Conservation (phyloP, 2,329 filamentous ascomycete genomes). For the Paraconiothyrium brasiliense region DNA sequence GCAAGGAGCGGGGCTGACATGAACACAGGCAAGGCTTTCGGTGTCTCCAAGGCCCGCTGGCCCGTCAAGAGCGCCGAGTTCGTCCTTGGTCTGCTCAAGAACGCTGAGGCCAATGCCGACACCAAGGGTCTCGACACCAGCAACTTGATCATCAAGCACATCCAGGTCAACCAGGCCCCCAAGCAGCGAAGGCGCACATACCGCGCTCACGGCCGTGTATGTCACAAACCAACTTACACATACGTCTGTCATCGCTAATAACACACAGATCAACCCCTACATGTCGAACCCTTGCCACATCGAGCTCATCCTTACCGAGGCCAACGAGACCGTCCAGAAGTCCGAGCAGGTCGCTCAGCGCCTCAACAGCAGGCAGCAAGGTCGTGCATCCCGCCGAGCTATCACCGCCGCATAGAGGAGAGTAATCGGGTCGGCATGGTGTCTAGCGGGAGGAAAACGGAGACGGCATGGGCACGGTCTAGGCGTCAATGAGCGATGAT, state of each 20-base stretch:
- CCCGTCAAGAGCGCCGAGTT: conserved; percentile 99
- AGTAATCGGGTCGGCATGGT: conserved; percentile 25
- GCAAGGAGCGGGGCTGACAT: conserved; percentile 30
- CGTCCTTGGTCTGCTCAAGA: conserved; percentile 86
- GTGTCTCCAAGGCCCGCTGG: conserved; percentile 98
- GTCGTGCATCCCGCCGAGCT: conserved; percentile 68
- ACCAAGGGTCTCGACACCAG: conserved; percentile 74
- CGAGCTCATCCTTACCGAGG: conserved; percentile 99
- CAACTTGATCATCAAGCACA: conserved; percentile 99
- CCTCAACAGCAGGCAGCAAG: conserved; percentile 93
- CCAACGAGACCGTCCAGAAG: conserved; percentile 95
- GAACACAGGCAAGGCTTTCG: conserved; percentile 91
- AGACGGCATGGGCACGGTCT: conserved; percentile 48
- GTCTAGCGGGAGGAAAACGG: conserved; percentile 36
- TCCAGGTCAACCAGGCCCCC: conserved; percentile 99
- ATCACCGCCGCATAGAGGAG: conserved; percentile 64
- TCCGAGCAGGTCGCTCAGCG: conserved; percentile 72
- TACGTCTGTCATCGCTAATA: conserved; percentile 19
- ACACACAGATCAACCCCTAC: conserved; percentile 94
- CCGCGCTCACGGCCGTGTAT: conserved; percentile 99
- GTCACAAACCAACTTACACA: conserved; percentile 55
- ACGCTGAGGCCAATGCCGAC: conserved; percentile 58
- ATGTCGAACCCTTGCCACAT: conserved; percentile 99
- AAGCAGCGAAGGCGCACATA: conserved; percentile 99
- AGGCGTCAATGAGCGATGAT: conserved; percentile 53